phyloP scores from a whole-genome alignment of 768 basidiomycete species.

The Gymnopilus dilepis region DNA sequence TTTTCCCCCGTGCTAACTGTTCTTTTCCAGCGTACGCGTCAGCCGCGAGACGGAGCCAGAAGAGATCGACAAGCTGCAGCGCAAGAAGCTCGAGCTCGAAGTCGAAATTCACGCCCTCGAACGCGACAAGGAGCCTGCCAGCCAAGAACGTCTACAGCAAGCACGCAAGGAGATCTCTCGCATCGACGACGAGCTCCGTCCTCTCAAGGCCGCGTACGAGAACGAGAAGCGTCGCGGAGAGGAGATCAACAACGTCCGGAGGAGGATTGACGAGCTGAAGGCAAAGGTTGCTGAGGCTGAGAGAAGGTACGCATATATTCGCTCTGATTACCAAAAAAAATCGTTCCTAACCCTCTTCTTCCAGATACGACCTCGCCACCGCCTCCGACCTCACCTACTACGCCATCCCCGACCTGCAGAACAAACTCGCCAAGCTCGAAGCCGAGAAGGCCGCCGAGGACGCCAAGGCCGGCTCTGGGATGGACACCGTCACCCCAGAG shows the following conservation, averaged over 20 bases:
- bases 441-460: constrained; percentile 76
- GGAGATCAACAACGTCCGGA: constrained; percentile 75
- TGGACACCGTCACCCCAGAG: constrained; percentile 82
- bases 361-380: constrained; percentile 70
- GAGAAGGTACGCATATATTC: constrained; percentile 58
- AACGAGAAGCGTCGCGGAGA: constrained; percentile 84
- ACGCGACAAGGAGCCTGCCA: constrained; percentile 88
- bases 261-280: constrained; percentile 88
- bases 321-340: not conserved
- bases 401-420: constrained; percentile 89
- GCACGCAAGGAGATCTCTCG: constrained; percentile 84
- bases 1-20: constrained; percentile 38
- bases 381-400: constrained; percentile 92
- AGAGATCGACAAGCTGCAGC: constrained; percentile 89
- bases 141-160: constrained; percentile 76
- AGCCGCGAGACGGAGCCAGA: constrained; percentile 95
- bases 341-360: not conserved
- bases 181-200: constrained; percentile 83
- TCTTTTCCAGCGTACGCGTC: constrained; percentile 73
- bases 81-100: constrained; percentile 88
- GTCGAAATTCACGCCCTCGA: constrained; percentile 95
- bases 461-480: constrained; percentile 56
- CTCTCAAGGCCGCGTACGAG: constrained; percentile 86
- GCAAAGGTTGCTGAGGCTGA: constrained; percentile 89
- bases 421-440: constrained; percentile 40